Conservation (phyloP, 495 filamentous ascomycete species). For the Lophiostoma macrostomum region DNA sequence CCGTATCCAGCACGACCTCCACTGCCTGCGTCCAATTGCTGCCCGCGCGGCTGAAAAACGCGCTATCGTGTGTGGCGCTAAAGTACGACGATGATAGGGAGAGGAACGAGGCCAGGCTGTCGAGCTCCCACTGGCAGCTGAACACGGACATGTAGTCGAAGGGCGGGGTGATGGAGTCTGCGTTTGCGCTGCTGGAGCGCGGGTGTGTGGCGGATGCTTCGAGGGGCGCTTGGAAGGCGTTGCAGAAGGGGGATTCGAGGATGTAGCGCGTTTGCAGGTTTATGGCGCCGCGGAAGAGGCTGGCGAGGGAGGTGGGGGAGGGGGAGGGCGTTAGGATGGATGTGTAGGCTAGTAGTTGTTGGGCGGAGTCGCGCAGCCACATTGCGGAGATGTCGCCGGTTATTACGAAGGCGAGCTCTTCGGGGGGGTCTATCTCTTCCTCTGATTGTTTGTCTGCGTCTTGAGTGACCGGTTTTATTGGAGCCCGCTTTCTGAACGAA, state of each 20-base stretch:
- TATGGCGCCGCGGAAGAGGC: conserved; percentile 61
- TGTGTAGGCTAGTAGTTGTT: conserved; percentile 63
- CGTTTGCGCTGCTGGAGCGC: conserved; percentile 45
- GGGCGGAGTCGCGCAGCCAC: conserved; percentile 68
- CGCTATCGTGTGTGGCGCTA: conserved; percentile 50
- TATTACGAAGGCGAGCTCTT: conserved; percentile 62
- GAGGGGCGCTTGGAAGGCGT: conserved; percentile 59
- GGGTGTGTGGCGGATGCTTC: too few relatives aligned
- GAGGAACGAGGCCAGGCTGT: conserved; percentile 63
- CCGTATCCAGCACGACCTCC: conserved; percentile 51
- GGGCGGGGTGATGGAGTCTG: conserved; percentile 47
- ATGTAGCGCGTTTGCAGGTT: conserved; percentile 65
- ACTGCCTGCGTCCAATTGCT: conserved; percentile 57
- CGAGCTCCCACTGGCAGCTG: conserved; percentile 67
- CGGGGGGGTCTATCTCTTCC: conserved; percentile 43
- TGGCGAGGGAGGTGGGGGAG: conserved; percentile 51
- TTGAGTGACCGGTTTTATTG: too few relatives aligned
- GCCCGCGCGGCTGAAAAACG: conserved; percentile 60
- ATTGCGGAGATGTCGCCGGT: conserved; percentile 67
- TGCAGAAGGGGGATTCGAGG: conserved; percentile 58
- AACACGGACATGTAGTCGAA: conserved; percentile 55
- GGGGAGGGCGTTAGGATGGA: conserved; percentile 51
- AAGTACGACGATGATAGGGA: conserved; percentile 59
- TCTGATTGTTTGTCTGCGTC: neutral
- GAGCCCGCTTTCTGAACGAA: too few relatives aligned